Conservation (phyloP, 768 basidiomycete genomes). For the Suillus ampliporus region DNA sequence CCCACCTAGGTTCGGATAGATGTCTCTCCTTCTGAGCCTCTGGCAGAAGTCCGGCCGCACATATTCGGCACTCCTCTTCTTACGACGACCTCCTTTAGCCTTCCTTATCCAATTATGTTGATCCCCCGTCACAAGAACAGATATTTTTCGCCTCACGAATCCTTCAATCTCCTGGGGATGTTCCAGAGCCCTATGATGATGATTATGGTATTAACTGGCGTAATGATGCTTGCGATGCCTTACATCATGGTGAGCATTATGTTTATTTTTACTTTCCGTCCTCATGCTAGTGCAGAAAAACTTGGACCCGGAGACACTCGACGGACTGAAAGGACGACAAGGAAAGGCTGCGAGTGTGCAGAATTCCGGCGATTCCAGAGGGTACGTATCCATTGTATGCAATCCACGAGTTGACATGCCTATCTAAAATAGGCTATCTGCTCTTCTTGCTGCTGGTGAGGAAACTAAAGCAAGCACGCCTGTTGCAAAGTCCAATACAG, state of each 20-base stretch:
- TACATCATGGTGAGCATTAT: conserved; percentile 66
- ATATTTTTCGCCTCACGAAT: conserved; percentile 73
- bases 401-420: conserved; percentile 10
- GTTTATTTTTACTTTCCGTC: neutral
- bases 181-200: conserved; percentile 87
- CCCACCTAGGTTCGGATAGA: conserved; percentile 67
- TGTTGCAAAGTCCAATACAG: conserved; percentile 17
- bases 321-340: conserved; percentile 68
- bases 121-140: conserved; percentile 57
- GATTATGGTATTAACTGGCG: conserved; percentile 70
- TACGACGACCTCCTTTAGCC: conserved; percentile 55
- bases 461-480: conserved; percentile 34
- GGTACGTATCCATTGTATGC: conserved; percentile 44
- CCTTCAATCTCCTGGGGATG: conserved; percentile 78
- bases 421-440: conserved; percentile 44
- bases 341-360: conserved; percentile 60
- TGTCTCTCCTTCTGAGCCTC: conserved; percentile 49
- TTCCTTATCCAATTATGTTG: conserved; percentile 68
- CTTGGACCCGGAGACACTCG: conserved; percentile 70
- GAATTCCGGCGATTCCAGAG: conserved; percentile 64
- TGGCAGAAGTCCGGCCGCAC: conserved; percentile 65
- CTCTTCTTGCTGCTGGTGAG: conserved; percentile 47
- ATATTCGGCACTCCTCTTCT: conserved; percentile 70
- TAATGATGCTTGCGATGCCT: conserved; percentile 74
- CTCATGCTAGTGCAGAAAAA: conserved; percentile 59